A percentile compares a stretch with the other conserved stretches of the same genome.
Evolutionary conservation across 2,329 filamentous ascomycete species (phyloP).

Genomic region (Torrubiellomyces zombiae): DNA sequence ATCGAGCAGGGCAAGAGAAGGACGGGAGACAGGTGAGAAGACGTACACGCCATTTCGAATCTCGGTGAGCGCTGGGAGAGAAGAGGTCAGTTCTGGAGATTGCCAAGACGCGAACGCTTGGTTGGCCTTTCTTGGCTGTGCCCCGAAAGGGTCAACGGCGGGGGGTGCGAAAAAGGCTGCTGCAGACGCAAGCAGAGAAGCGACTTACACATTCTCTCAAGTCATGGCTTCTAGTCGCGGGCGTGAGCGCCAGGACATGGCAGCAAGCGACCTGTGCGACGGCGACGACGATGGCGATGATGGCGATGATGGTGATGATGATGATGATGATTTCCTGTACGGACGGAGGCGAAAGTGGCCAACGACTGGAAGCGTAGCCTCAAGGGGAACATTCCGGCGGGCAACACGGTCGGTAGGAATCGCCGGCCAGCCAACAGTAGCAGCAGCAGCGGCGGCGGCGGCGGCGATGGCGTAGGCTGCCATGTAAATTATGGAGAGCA

Average conservation of each 20-base stretch:
- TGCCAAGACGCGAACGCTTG: constrained; percentile 7
- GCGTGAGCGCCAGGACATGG: constrained; percentile 16
- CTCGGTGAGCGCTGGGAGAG: constrained; percentile 27
- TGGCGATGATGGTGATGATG: too few relatives aligned
- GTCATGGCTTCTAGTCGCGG: constrained; percentile 21
- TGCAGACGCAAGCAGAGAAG: constrained; percentile 3
- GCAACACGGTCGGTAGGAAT: too few relatives aligned
- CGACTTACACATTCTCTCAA: constrained; percentile 26
- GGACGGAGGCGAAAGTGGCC: not conserved
- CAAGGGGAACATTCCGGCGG: not conserved
- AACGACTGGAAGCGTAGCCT: not conserved
- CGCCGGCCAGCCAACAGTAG: too few relatives aligned
- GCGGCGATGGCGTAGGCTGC: too few relatives aligned
- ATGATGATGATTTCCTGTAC: too few relatives aligned
- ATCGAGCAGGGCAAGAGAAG: constrained; percentile 5
- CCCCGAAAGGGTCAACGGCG: constrained; percentile 1
- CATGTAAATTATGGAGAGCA: too few relatives aligned
- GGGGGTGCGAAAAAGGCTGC: constrained; percentile 3
- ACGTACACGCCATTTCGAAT: constrained; percentile 35
- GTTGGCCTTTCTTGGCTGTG: constrained; percentile 4
- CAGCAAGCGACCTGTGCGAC: constrained; percentile 14
- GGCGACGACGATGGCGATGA: constrained; percentile 5
- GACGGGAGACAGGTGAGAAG: constrained; percentile 3
- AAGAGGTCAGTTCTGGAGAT: constrained; percentile 15
- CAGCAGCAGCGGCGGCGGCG: too few relatives aligned